Percentiles rank a stretch among this genome's conserved stretches.
phyloP scores from a whole-genome alignment of 1,284 basidiomycete genomes.

The Earliella scabrosa region DNA sequence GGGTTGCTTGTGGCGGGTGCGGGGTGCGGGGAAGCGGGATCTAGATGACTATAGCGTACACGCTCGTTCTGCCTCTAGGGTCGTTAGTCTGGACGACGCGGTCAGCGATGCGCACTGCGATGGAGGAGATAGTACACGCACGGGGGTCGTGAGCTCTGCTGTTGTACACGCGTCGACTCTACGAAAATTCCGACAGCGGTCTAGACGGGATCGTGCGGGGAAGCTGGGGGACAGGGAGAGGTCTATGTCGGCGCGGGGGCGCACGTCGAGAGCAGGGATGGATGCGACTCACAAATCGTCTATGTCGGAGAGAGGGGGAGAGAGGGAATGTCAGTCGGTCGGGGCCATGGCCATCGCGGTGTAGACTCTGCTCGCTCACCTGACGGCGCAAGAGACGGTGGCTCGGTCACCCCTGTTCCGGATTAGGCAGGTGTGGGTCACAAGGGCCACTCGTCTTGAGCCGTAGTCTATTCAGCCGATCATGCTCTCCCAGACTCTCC shows the following conservation, averaged over 20 bases:
- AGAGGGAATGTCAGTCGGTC: conserved; percentile 10
- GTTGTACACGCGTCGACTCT: conserved; percentile 29
- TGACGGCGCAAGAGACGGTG: conserved; percentile 26
- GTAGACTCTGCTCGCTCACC: conserved; percentile 22
- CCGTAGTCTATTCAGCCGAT: conserved; percentile 21
- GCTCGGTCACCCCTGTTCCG: conserved; percentile 29
- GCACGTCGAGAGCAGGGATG: conserved; percentile 12
- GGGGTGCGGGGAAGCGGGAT: conserved; percentile 12
- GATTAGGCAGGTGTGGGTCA: conserved; percentile 27
- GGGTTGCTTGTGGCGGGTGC: conserved; percentile 9
- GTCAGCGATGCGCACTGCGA: conserved; percentile 10
- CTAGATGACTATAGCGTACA: conserved; percentile 27
- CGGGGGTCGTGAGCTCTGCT: conserved; percentile 25
- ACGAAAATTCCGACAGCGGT: conserved; percentile 24
- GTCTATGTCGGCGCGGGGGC: conserved; percentile 6
- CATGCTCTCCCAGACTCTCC: conserved; percentile 12
- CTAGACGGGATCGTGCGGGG: conserved; percentile 27
- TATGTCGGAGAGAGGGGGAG: conserved; percentile 17
- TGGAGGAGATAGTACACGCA: conserved; percentile 10
- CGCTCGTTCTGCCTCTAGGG: conserved; percentile 28
- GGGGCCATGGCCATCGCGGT: conserved; percentile 20
- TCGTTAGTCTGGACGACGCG: conserved; percentile 25
- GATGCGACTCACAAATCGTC: conserved; percentile 20
- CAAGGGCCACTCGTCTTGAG: conserved; percentile 16
- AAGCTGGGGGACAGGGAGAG: conserved; percentile 13